Percentiles rank a stretch among this genome's conserved stretches.
These are phyloP conservation scores for Coniochaeta prunicola DNA, from an alignment of 2,329 filamentous ascomycete genomes.

Conservation along the genomic window DNA sequence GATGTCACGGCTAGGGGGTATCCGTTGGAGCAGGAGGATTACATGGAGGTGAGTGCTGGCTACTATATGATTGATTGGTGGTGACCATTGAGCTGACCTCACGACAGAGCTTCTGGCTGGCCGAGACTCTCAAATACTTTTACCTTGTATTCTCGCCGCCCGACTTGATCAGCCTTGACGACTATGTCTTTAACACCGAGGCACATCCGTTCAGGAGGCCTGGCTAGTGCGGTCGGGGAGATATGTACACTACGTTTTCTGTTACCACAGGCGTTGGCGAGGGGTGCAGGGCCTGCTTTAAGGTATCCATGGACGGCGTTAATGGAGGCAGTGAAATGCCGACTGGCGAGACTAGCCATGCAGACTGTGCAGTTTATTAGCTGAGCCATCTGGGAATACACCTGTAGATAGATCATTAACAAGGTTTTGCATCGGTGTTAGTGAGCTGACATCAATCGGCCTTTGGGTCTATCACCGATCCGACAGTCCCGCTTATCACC, in stretches of 20 bases:
- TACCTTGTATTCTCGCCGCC: constrained; percentile 63
- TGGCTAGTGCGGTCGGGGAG: not conserved
- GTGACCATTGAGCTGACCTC: not conserved
- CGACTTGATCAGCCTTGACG: constrained; percentile 55
- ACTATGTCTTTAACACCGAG: constrained; percentile 57
- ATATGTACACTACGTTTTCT: not conserved
- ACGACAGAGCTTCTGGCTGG: constrained; percentile 56
- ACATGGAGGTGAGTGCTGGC: constrained; percentile 24
- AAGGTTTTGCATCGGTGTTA: too few species aligned
- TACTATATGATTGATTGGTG: constrained; percentile 16
- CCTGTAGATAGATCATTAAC: too few species aligned
- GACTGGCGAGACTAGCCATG: too few species aligned
- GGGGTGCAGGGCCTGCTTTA: too few species aligned
- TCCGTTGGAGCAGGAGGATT: constrained; percentile 29
- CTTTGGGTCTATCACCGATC: too few species aligned
- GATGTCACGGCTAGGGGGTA: constrained; percentile 35
- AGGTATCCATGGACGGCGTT: too few species aligned
- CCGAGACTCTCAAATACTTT: constrained; percentile 71
- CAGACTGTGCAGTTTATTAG: too few species aligned
- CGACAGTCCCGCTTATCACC: too few species aligned
- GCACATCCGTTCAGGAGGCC: constrained; percentile 35
- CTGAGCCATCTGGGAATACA: too few species aligned
- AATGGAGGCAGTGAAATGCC: too few species aligned
- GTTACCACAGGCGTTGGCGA: not conserved
- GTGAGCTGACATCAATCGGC: too few species aligned